Evolutionary conservation across 768 basidiomycete species (phyloP), one percentile per base, ranked within the genome.

Genomic region (Mycena indigotica): DNA sequence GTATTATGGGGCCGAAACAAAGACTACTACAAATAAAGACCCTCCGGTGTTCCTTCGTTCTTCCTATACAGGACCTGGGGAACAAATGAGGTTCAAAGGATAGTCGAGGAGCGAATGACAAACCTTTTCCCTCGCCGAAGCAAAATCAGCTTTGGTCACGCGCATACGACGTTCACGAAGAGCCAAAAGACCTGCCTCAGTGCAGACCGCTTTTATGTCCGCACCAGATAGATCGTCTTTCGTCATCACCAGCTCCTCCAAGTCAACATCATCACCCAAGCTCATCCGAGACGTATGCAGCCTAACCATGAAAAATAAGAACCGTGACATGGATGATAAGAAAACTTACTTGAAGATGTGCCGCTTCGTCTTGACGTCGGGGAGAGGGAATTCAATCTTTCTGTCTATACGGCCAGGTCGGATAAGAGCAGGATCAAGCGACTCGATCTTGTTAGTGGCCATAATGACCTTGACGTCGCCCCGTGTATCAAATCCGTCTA

Each of bases 401-500:
- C 97, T 85, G 68, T 99, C 97, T 61, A 99, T 98, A 67, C 97
- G 93, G 46, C 97, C 97, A 4, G 97, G 97, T 51, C 97, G 91
- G 68, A 99, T 97, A 58, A 99, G 86, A 17, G 97, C 97, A 53
- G 97, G 97, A 73, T 99, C 97, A 26, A 99, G 84, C 3, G 93
- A 88, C 71, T 98, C 96, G 66, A 99, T 99, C 75, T 84, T 88
- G 77, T 99, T 99, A 4, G 97, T 99, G 13, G 97, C 97, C 97
- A 98, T 98, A 72, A 99, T 98, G 64, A 99, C 96, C 75, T 98
- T 99, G 57, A 99, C 95, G 69, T 98, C 97, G n/a, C 96, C 96
- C 55, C 95, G 87, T 4, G 95, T 95, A 70, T 99, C 97, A 73
- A 99, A 98, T n/a, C 97, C 97, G 66, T 99, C 97, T 38, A 99